These are phyloP conservation scores for Chaetomiaceae sp. DNA, from an alignment of 2,329 filamentous ascomycete genomes.

Conservation along the genomic window DNA sequence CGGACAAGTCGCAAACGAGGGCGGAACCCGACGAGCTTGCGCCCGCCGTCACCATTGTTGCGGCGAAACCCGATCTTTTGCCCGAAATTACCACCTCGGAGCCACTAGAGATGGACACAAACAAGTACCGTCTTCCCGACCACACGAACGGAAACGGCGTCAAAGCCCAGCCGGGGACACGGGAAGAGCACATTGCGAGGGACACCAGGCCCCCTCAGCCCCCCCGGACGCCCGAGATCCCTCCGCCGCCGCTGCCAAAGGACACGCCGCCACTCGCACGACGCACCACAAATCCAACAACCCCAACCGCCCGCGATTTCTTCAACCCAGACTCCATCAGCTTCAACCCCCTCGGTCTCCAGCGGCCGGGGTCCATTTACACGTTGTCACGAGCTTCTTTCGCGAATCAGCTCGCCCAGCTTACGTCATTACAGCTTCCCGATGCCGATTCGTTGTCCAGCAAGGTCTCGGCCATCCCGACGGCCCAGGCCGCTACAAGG, in stretches of 20 bases:
- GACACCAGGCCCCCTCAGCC: conserved; percentile 39
- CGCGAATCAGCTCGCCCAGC: conserved; percentile 83
- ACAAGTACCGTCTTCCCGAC: conserved; percentile 71
- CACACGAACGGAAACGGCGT: conserved; percentile 64
- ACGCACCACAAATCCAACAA: conserved; percentile 23
- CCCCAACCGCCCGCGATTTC: conserved; percentile 32
- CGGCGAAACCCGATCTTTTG: conserved; percentile 37
- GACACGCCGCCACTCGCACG: conserved; percentile 45
- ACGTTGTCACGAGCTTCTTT: conserved; percentile 90
- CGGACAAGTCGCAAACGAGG: conserved; percentile 22
- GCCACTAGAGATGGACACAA: conserved; percentile 62
- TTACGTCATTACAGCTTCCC: conserved; percentile 85
- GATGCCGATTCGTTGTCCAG: conserved; percentile 78
- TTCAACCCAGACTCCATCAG: conserved; percentile 50
- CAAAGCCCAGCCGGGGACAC: conserved; percentile 56
- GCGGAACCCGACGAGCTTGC: conserved; percentile 27
- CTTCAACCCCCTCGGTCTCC: conserved; percentile 62
- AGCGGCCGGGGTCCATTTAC: conserved; percentile 81
- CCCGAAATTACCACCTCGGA: conserved; percentile 50
- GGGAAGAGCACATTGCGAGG: conserved; percentile 55
- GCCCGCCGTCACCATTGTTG: conserved; percentile 29
- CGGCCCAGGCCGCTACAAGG: conserved; percentile 75
- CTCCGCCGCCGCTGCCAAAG: conserved; percentile 47
- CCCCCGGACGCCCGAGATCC: conserved; percentile 31
- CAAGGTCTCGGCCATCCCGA: conserved; percentile 79